Conservation (phyloP, 257 asterid genomes). For the Solanum raphanifolium region DNA sequence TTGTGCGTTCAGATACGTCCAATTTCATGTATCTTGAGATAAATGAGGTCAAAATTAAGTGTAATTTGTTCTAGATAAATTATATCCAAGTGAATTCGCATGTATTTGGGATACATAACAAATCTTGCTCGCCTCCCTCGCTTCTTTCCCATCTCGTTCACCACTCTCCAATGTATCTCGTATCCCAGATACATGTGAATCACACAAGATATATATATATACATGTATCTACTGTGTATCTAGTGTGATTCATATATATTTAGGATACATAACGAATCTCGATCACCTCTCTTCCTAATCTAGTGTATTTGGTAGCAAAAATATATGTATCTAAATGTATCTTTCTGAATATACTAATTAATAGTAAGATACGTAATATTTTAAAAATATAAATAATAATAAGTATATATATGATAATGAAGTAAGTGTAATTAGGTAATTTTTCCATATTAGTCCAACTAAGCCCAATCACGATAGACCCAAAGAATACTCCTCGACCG, state of each 20-base stretch:
- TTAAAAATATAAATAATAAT: no score
- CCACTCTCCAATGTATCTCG: background rate
- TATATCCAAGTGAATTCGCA: background rate
- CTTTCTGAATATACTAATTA: no score
- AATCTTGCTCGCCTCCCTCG: background rate
- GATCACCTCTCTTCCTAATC: background rate
- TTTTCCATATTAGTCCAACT: background rate
- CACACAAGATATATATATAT: background rate
- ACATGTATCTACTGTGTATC: no score
- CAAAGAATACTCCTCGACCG: background rate
- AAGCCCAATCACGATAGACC: background rate
- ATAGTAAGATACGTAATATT: no score
- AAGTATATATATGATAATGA: no score
- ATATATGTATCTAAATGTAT: no score
- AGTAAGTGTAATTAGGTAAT: no score
- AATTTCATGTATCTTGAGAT: no score
- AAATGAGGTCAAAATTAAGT: background rate
- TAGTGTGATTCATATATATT: no score
- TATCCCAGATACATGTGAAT: background rate
- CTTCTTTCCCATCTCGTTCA: background rate
- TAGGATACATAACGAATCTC: background rate
- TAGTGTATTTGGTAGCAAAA: background rate
- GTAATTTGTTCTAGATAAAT: no score
- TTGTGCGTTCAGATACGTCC: background rate
- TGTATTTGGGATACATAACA: background rate